Percentiles rank a stretch among this genome's conserved stretches.
phyloP scores from a whole-genome alignment of 345 rosid genomes.

The Aegle marmelos region DNA sequence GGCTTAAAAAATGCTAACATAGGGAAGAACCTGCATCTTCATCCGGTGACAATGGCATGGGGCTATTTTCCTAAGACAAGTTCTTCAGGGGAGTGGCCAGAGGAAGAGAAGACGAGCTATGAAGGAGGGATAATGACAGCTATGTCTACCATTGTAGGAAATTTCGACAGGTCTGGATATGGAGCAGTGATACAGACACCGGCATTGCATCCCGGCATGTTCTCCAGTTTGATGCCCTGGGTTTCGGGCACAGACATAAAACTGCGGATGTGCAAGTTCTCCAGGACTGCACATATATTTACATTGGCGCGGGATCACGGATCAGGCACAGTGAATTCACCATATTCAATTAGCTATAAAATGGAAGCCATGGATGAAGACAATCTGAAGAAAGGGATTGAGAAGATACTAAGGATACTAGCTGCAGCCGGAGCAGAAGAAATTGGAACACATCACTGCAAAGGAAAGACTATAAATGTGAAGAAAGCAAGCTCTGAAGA shows the following conservation, averaged over 20 bases:
- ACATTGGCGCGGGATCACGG: conserved; percentile 69
- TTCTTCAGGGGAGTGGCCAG: conserved; percentile 33
- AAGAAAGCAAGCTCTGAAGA: conserved; percentile 36
- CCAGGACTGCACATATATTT: conserved; percentile 68
- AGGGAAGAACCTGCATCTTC: conserved; percentile 67
- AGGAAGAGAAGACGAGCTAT: conserved; percentile 53
- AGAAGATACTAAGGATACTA: conserved; percentile 57
- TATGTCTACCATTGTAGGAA: conserved; percentile 52
- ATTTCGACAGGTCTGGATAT: conserved; percentile 40
- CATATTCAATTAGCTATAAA: conserved; percentile 41
- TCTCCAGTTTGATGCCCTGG: conserved; percentile 73
- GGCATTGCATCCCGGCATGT: conserved; percentile 79
- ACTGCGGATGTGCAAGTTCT: conserved; percentile 54
- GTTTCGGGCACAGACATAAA: conserved; percentile 60
- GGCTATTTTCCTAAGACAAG: conserved; percentile 59
- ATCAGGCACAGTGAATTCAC: conserved; percentile 46
- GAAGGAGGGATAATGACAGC: conserved; percentile 89
- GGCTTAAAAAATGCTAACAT: conserved; percentile 64
- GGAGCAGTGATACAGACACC: conserved; percentile 80
- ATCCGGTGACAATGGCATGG: conserved; percentile 89
- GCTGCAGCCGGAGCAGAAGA: conserved; percentile 82
- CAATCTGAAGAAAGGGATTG: conserved; percentile 53
- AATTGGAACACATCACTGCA: conserved; percentile 64
- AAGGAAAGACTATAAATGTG: conserved; percentile 52
- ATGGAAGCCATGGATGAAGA: conserved; percentile 48